Evolutionary conservation across 805 yeast species (phyloP).

Genomic region (Starmerella powellii): DNA sequence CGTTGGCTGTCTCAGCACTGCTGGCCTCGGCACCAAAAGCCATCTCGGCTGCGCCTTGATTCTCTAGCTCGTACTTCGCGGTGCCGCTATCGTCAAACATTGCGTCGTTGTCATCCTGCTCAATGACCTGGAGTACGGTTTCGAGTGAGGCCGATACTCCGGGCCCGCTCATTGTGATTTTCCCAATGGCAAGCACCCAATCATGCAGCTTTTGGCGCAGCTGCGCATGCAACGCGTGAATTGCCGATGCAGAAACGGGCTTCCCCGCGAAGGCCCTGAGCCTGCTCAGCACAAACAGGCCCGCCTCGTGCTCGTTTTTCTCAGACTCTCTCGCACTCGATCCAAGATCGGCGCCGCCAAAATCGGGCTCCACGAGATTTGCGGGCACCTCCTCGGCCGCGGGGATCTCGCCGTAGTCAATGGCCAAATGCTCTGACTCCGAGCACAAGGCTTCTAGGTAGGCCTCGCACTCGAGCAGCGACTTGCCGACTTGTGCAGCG

Average conservation of each 20-base stretch:
- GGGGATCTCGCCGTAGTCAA: slow-evolving; percentile 14
- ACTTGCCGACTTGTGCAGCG: slow-evolving; percentile 13
- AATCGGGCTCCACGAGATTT: neutral
- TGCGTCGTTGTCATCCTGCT: no score
- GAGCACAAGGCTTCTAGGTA: slow-evolving; percentile 7
- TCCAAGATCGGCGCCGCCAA: neutral
- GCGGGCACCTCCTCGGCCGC: slow-evolving; percentile 17
- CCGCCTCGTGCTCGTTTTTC: neutral
- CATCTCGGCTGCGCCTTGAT: no score
- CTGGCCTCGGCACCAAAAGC: no score
- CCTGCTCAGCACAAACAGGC: neutral
- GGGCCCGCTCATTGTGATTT: neutral
- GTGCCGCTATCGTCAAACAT: no score
- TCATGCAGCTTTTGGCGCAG: neutral
- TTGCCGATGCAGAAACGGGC: neutral
- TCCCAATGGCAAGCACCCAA: neutral
- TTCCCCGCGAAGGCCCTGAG: neutral
- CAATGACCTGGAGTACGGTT: neutral
- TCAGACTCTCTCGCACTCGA: neutral
- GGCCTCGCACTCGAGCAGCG: slow-evolving; percentile 14
- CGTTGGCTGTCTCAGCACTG: no score
- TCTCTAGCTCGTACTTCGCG: no score
- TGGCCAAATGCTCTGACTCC: neutral
- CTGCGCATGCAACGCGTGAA: neutral
- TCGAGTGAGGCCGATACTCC: neutral